Evolutionary conservation across 805 yeast genomes (phyloP).

Genomic region (Brettanomyces naardenensis): DNA sequence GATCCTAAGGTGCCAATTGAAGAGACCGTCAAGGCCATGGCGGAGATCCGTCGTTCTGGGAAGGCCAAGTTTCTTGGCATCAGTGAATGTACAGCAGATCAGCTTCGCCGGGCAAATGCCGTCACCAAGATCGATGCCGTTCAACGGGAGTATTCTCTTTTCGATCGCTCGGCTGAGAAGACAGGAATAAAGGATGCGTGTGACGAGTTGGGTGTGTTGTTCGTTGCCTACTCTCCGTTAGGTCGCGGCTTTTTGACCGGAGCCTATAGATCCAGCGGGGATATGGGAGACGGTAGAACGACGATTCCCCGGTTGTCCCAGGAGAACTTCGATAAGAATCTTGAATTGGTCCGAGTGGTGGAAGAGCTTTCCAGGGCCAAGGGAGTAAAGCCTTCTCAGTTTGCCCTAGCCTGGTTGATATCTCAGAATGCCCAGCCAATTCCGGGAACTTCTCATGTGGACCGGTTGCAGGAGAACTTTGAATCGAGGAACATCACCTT

Average conservation of each 20-base stretch:
- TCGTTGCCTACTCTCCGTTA: background rate
- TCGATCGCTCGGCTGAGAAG: background rate
- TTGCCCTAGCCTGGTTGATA: background rate
- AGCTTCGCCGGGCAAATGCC: background rate
- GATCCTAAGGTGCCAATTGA: conserved; percentile 39
- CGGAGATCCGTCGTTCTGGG: conserved; percentile 41
- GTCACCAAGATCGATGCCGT: background rate
- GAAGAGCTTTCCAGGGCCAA: background rate
- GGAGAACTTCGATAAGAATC: background rate
- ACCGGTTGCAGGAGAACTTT: background rate
- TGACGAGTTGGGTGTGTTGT: background rate
- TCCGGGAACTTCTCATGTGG: background rate
- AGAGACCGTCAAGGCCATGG: conserved; percentile 49
- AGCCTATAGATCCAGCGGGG: background rate
- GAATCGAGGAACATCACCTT: background rate
- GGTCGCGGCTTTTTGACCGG: background rate
- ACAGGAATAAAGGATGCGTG: background rate
- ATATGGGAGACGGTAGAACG: background rate
- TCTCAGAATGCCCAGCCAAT: background rate
- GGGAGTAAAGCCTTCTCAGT: background rate
- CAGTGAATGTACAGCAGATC: background rate
- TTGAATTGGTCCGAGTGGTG: background rate
- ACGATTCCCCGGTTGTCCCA: background rate
- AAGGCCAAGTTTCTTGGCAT: conserved; percentile 14
- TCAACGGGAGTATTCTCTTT: background rate